Conservation (phyloP, 1,284 basidiomycete genomes). For the Rhodotorula sp. region DNA sequence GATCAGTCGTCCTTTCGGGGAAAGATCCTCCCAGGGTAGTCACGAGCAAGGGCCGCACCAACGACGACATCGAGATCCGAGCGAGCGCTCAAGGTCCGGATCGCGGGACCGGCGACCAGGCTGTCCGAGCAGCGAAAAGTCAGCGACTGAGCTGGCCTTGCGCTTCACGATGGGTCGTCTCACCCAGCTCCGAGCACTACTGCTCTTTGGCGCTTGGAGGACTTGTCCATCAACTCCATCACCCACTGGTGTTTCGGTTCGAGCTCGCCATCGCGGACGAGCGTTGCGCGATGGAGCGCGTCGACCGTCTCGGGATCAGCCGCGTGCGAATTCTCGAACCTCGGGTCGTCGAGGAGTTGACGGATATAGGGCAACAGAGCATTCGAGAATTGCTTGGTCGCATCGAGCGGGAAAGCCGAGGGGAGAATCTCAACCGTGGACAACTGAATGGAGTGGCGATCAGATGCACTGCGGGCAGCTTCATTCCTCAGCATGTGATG, state of each 20-base stretch:
- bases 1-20: conserved; percentile 3
- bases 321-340: conserved; percentile 34
- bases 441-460: conserved; percentile 56
- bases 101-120: conserved; percentile 45
- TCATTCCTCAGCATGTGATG: neutral
- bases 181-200: conserved; percentile 86
- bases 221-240: conserved; percentile 56
- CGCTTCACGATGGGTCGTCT: conserved; percentile 61
- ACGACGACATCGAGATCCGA: conserved; percentile 66
- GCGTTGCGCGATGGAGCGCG: conserved; percentile 65
- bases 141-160: conserved; percentile 65
- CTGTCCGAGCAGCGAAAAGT: conserved; percentile 53
- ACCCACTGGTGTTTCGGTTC: conserved; percentile 62
- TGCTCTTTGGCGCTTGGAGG: conserved; percentile 63
- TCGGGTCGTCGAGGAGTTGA: conserved; percentile 54
- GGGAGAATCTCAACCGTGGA: conserved; percentile 88
- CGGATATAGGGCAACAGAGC: conserved; percentile 67
- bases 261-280: conserved; percentile 64
- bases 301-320: conserved; percentile 45
- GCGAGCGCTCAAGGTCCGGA: conserved; percentile 45
- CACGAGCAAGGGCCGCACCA: conserved; percentile 57
- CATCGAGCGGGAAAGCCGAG: conserved; percentile 73
- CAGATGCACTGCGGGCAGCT: neutral
- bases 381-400: conserved; percentile 70
- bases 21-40: no score